Evolutionary conservation across 306 rosid species (phyloP), one percentile per base, ranked within the genome.

Genomic region (Hippophae rhamnoides): DNA sequence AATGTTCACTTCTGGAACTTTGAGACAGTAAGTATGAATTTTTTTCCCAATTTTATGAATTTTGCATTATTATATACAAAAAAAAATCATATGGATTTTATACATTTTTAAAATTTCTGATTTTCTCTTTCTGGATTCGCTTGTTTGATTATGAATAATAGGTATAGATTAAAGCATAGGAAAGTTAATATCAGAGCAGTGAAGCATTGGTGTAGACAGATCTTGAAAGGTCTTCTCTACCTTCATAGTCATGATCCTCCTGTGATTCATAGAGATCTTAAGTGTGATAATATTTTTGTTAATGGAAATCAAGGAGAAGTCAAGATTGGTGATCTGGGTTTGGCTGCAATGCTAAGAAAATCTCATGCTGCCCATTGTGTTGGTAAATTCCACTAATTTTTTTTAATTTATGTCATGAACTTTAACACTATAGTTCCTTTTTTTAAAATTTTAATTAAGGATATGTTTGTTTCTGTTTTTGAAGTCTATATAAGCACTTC

Each of bases 261-360:
- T 54, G 92, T 90, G 79, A 87, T 90, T 65, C 97, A 90, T 68
- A 85, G 96, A 85, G 97, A 90, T 83, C 97, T 90, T 56, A 90
- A 90, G 71, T 90, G 96, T 73, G 97, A 90, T 69, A 90, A 90
- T 62, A 87, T 90, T 72, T 87, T 90, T 67, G 77, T 87, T 25
- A 90, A 90, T 87, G 97, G 97, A 27, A 85, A 90, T 70, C 96
- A 84, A 73, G 97, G 97, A 60, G 95, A 90, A 76, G 90, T 90
- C 53, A 90, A 90, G 82, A 90, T 90, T 61, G 97, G 97, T 41
- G 97, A 87, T 74, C 97, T 90, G 57, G 97, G 97, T 61, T 75
- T 90, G 9, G 97, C 97, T 10, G 94, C 97, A 13, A 78, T 87
- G 68, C 89, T 87, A 10, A 74, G 85, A 56, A 90, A 90, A 74